Evolutionary conservation across 2,329 filamentous ascomycete species (phyloP), one percentile per base, ranked within the genome.

Genomic region (Fusarium napiforme): DNA sequence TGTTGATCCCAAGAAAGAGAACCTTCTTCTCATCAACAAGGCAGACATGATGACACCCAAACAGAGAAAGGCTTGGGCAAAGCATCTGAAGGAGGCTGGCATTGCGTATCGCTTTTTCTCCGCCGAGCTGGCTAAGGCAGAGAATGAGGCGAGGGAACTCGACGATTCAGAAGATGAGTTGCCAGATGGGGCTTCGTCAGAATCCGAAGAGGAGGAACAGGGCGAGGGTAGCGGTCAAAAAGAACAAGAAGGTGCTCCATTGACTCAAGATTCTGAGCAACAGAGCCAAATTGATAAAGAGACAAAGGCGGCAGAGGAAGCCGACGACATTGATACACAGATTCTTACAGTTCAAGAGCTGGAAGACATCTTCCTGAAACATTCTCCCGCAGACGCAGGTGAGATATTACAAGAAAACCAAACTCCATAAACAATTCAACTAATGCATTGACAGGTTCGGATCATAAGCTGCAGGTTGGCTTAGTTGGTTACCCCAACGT

Each of bases 401-500:
- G 83, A 80, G 85, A 78, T 49, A n/a, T 36, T 12, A 14, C 21
- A 28, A 30, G 10, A 15, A 16, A 21, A 15, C 18, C 9, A 36
- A 52, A 52, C 49, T 36, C 36, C 49, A 21, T n/a, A 10, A 19
- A 28, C 8, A 68, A 9, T 8, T 23, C 21, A 42, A 34, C 65
- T 72, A 47, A 78, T 76, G 37, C 26, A 16, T n/a, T 21, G 36
- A 59, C 74, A 87, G 87, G 83, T 8, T 77, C 84, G 14, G 85
- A 86, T 50, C 83, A 83, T 72, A 98, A 97, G 82, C 92, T 95
- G 9, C 91, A 94, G 73, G 96, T 99, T 75, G 96, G 96, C 77
- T 87, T 99, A 26, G 96, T 99, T 42, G 96, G 96, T 67, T 99
- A 99, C 83, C 96, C 96, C 79, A 99, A 99, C 85, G 96, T 99